A percentile compares a stretch with the other conserved stretches of the same genome.
Conservation (phyloP, 345 rosid species). For the Euphorbia lathyris region DNA sequence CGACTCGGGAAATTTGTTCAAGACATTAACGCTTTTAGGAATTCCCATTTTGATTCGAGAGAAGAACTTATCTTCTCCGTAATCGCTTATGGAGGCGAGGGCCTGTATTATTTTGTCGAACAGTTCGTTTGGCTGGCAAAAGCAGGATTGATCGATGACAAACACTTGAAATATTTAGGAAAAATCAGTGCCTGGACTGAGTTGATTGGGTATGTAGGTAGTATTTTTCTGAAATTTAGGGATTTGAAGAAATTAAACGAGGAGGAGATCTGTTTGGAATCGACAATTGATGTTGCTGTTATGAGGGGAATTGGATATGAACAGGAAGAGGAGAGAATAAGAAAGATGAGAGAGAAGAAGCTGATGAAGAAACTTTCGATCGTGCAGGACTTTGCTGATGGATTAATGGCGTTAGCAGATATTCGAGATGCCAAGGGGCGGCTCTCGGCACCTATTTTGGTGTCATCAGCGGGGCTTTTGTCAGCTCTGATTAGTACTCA, state of each 20-base stretch:
- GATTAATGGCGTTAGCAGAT: conserved; percentile 75
- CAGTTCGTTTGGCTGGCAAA: conserved; percentile 85
- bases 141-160: conserved; percentile 68
- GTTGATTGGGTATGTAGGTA: conserved; percentile 68
- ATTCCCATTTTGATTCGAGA: conserved; percentile 43
- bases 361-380: conserved; percentile 69
- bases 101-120: conserved; percentile 73
- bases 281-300: conserved; percentile 47
- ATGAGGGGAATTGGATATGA: conserved; percentile 42
- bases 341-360: conserved; percentile 63
- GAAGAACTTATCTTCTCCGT: conserved; percentile 40
- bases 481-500: conserved; percentile 87
- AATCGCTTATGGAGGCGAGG: conserved; percentile 84
- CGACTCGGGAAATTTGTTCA: conserved; percentile 90
- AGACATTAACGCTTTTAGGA: conserved; percentile 67
- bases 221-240: conserved; percentile 61
- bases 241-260: conserved; percentile 56
- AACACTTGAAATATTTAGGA: conserved; percentile 47
- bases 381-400: conserved; percentile 84
- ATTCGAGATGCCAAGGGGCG: conserved; percentile 61
- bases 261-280: conserved; percentile 49
- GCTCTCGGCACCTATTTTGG: conserved; percentile 48
- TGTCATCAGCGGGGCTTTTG: conserved; percentile 71
- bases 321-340: conserved; percentile 51
- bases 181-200: conserved; percentile 80